phyloP scores from a whole-genome alignment of 208 protist genomes.

The Leishmania aethiopica region DNA sequence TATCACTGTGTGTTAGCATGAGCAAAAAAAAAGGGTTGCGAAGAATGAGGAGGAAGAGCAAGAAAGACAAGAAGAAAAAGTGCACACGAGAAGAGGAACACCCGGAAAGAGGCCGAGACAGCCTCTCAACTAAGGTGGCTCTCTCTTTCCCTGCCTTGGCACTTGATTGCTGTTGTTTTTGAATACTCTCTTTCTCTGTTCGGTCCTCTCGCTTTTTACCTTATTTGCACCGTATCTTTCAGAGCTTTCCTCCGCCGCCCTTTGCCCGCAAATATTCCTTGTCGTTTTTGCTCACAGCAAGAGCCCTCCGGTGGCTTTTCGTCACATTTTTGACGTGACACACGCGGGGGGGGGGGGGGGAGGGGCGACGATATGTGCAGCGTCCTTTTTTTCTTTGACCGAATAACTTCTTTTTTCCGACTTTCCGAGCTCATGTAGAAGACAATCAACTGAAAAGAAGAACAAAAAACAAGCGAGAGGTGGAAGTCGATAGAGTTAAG shows the following conservation, averaged over 20 bases:
- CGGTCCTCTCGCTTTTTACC: neutral
- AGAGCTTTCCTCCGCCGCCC: too few species aligned
- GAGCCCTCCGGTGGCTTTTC: neutral
- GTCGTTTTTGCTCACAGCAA: neutral
- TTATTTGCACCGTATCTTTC: neutral
- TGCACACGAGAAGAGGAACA: neutral
- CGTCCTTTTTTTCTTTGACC: neutral
- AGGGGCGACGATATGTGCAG: neutral
- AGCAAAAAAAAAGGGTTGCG: constrained; percentile 1
- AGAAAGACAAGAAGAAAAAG: constrained; percentile 11
- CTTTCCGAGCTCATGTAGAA: neutral
- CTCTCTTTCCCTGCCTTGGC: neutral
- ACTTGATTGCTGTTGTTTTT: neutral
- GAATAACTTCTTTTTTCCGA: neutral
- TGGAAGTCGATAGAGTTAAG: neutral
- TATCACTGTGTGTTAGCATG: neutral
- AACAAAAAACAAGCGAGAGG: neutral
- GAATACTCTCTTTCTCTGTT: neutral
- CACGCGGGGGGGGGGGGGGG: too few species aligned
- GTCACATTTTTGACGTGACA: neutral
- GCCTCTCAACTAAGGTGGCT: neutral
- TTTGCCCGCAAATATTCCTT: neutral
- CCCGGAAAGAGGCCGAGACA: neutral
- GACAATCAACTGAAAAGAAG: neutral
- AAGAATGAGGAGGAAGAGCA: constrained; percentile 15